These are phyloP conservation scores for Cymodocea nodosa DNA, from an alignment of 116 monocot species.

Conservation along the genomic window DNA sequence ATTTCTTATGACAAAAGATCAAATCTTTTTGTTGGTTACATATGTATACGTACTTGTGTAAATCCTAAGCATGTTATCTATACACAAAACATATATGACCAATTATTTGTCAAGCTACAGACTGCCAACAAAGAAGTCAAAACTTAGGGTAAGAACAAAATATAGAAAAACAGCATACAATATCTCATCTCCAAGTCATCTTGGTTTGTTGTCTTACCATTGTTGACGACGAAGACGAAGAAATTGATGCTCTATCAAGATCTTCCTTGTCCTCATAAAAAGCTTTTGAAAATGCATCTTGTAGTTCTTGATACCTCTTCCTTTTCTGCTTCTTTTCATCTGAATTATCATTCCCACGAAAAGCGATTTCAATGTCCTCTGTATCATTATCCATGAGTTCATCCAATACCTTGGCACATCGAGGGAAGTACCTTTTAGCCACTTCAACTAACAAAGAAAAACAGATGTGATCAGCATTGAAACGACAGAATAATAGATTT, in stretches of 20 bases:
- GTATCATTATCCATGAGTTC: constrained; percentile 64
- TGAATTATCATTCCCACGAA: constrained; percentile 18
- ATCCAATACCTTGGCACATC: constrained; percentile 54
- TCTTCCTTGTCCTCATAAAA: constrained; percentile 60
- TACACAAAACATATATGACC: too few relatives aligned
- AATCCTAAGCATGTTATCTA: too few relatives aligned
- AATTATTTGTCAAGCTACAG: too few relatives aligned
- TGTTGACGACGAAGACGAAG: constrained; percentile 32
- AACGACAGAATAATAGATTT: too few relatives aligned
- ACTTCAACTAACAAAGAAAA: constrained; percentile 44
- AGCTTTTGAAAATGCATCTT: constrained; percentile 36
- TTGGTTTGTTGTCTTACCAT: not conserved
- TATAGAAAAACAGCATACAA: too few relatives aligned
- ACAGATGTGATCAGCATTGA: not conserved
- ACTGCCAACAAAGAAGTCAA: too few relatives aligned
- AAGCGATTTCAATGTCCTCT: constrained; percentile 17
- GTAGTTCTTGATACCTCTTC: constrained; percentile 43
- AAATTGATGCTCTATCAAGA: constrained; percentile 14
- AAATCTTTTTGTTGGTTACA: too few relatives aligned
- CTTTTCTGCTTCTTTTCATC: constrained; percentile 24
- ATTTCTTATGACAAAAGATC: too few relatives aligned
- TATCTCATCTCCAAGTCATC: not conserved
- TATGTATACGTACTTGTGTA: too few relatives aligned
- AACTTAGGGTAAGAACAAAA: too few relatives aligned
- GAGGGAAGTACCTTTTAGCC: constrained; percentile 60